phyloP scores from a whole-genome alignment of 2,329 filamentous ascomycete species.

The Chalaropsis ovoidea region DNA sequence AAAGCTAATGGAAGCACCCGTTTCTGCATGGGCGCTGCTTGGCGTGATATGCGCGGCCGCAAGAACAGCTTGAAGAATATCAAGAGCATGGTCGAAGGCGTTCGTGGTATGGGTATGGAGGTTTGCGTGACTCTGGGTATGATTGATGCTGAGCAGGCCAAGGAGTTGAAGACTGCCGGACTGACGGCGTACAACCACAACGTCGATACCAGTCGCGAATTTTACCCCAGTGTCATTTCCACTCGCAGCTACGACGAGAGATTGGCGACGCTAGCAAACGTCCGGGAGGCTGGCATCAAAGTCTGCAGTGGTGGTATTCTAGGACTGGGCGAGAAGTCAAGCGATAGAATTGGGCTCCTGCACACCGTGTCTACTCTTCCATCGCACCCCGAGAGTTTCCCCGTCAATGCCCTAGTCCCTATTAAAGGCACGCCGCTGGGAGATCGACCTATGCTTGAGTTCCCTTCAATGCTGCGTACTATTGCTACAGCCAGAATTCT shows the following conservation, averaged over 20 bases:
- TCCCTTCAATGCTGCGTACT: constrained; percentile 69
- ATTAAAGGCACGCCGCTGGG: constrained; percentile 83
- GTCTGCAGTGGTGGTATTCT: constrained; percentile 86
- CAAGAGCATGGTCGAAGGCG: constrained; percentile 73
- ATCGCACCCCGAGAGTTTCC: constrained; percentile 77
- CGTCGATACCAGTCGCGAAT: constrained; percentile 79
- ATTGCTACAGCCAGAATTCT: constrained; percentile 74
- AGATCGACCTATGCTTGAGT: constrained; percentile 60
- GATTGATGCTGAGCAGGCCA: constrained; percentile 73
- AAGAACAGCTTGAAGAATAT: constrained; percentile 77
- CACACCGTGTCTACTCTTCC: constrained; percentile 74
- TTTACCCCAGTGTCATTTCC: constrained; percentile 77
- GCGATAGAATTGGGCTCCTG: constrained; percentile 72
- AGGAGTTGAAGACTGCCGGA: constrained; percentile 71
- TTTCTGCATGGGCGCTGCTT: constrained; percentile 92
- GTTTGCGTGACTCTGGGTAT: constrained; percentile 88
- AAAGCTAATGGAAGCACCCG: constrained; percentile 77
- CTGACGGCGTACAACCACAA: constrained; percentile 94
- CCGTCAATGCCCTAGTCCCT: constrained; percentile 81
- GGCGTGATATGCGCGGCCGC: constrained; percentile 86
- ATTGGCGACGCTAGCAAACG: constrained; percentile 65
- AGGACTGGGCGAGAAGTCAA: constrained; percentile 67
- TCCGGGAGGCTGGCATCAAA: constrained; percentile 76
- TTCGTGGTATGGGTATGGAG: constrained; percentile 76
- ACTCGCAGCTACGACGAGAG: constrained; percentile 82